A percentile compares a stretch with the other conserved stretches of the same genome.
These are phyloP conservation scores for Coemansia sp. DNA, from an alignment of 192 early-diverging fungal genomes.

Conservation along the genomic window DNA sequence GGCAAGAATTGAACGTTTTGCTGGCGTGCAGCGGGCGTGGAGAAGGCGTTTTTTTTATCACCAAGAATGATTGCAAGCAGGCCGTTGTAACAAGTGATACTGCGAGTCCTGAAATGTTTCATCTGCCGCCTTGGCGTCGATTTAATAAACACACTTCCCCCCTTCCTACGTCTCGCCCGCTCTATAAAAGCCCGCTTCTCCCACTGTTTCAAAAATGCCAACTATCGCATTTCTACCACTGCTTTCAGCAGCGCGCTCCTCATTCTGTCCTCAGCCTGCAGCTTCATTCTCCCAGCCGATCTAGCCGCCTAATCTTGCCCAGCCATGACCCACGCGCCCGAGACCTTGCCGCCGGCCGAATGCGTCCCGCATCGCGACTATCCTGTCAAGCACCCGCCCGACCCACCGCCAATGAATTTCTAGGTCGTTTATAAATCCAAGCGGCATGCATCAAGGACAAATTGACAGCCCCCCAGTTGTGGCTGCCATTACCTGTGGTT, in stretches of 20 bases:
- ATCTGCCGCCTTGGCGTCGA: constrained; percentile 12
- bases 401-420: constrained; percentile 38
- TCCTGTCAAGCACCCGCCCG: constrained; percentile 51
- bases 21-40: constrained; percentile 4
- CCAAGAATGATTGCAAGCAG: background rate
- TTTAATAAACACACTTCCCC: constrained; percentile 3
- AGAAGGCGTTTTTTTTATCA: background rate
- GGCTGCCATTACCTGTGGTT: no score
- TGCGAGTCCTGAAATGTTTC: constrained; percentile 28
- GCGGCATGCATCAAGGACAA: no score
- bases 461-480: no score
- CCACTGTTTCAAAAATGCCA: constrained; percentile 32
- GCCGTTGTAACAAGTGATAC: background rate
- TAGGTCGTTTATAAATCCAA: constrained; percentile 5
- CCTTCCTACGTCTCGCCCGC: background rate
- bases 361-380: constrained; percentile 46
- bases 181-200: constrained; percentile 18
- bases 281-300: no score
- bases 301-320: no score
- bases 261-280: no score
- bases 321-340: background rate
- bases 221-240: constrained; percentile 5
- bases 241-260: background rate
- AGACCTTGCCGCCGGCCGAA: constrained; percentile 6
- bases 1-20: constrained; percentile 8